Evolutionary conservation across 2,329 filamentous ascomycete species (phyloP).

Genomic region (Cryphonectria japonica): DNA sequence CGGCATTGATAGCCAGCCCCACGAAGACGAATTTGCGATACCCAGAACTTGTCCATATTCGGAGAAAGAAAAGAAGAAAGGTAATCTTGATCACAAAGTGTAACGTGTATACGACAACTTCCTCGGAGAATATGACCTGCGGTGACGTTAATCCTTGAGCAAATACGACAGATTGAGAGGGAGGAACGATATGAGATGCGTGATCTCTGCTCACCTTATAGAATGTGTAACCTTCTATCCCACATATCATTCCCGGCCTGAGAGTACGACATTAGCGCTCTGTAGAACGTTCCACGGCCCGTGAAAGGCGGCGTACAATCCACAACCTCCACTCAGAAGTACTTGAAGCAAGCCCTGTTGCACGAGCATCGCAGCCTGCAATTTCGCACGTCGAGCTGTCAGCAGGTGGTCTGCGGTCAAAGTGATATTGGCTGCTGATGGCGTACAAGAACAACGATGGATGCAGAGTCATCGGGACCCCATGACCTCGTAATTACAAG

Average conservation of each 20-base stretch:
- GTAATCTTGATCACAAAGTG: slow-evolving; percentile 12
- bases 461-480: slow-evolving; percentile 2
- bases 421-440: not conserved
- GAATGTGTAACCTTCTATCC: not conserved
- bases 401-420: not conserved
- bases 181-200: not conserved
- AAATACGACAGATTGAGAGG: not conserved
- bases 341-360: not conserved
- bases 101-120: not conserved
- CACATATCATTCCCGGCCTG: not conserved
- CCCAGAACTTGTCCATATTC: not conserved
- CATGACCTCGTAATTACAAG: not conserved
- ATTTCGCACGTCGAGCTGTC: not conserved
- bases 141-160: not conserved
- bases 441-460: not conserved
- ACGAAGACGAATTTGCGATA: slow-evolving; percentile 7
- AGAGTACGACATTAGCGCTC: not conserved
- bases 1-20: not conserved
- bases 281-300: not conserved
- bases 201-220: not conserved
- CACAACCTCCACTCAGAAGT: not conserved
- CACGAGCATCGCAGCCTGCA: not conserved
- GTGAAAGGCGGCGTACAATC: not conserved
- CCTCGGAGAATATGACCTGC: slow-evolving; percentile 11
- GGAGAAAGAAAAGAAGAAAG: slow-evolving; percentile 8